Evolutionary conservation across 2,329 filamentous ascomycete genomes (phyloP), one percentile per base, ranked within the genome.

Genomic region (Ampelomyces quisqualis): DNA sequence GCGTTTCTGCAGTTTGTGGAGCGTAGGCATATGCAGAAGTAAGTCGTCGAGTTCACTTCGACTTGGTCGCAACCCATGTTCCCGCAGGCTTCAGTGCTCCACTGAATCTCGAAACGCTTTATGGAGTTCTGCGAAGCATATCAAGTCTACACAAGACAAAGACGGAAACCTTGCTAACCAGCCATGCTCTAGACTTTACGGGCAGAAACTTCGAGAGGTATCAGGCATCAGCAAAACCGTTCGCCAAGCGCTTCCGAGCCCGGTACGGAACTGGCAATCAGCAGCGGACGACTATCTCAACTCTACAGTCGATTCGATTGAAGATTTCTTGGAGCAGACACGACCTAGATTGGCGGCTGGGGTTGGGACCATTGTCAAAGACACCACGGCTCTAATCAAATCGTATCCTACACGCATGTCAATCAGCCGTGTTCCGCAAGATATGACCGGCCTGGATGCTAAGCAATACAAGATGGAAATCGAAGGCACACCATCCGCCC

Each of bases 1-100:
- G 82, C 77, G 20, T 96, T 96, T 72, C 88, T 98, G 39, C 88
- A 95, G 44, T 87, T 91, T 53, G 87, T 98, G 7, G 93, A 98
- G 70, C 85, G 90, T 45, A 93, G 91, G 10, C 93, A 98, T 68
- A 97, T 98, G 90, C 88, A 95, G 67, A 97, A 95, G 76, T 40
- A 28, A 21, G 23, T 27, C 7, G 34, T 40, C n/a, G 17, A 2
- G 26, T 24, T 13, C n/a, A n/a, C n/a, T n/a, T n/a, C n/a, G n/a
- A n/a, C n/a, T n/a, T n/a, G n/a, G n/a, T n/a, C n/a, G n/a, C n/a
- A n/a, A n/a, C n/a, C n/a, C n/a, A n/a, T n/a, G n/a, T n/a, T n/a
- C n/a, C n/a, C n/a, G n/a, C n/a, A n/a, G n/a, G n/a, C n/a, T n/a
- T n/a, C n/a, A n/a, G n/a, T n/a, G n/a, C n/a, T n/a, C n/a, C n/a